Base-by-base conservation (phyloP, 2,329 filamentous ascomycete species). In the Tolypocladium nubicola region DNA sequence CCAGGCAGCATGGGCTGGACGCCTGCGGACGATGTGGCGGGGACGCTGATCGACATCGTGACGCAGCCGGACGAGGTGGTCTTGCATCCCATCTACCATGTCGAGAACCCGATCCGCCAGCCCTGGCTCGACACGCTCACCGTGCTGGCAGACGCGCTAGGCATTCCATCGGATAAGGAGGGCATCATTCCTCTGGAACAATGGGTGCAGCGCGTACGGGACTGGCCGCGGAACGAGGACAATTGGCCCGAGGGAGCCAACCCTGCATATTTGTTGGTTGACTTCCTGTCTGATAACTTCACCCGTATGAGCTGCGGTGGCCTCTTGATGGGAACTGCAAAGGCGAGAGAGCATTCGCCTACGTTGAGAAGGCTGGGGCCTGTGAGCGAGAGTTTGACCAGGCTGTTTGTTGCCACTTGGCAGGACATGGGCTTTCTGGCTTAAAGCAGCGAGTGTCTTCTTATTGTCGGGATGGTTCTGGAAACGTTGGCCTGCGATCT, bases 1-100 rank as follows among this genome's bases (percentile, higher is more conserved):
- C 47, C 66, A 0, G 77, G 76, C 0, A 41, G 56, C 2, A 55
- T 79, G 2, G 71, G 61, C 9, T 81, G 79, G 79, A 70, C 66
- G 0, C 76, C 78, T 0, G 77, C 79, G 4, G 68, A 80, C 21
- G 54, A 56, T 0, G 47, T 52, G 10, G 60, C 63, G 1, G 43
- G n/a, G 2, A 33, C 53, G 0, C 19, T 61, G 35, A 41, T 35
- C 8, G 61, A 63, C 13, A 14, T 62, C 2, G 23, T 63, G 0
- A n/a, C 41, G 30, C 21, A 13, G n/a, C 9, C 14, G 5, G 33
- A 52, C 4, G 23, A 26, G 1, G 21, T 40, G 13, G n/a, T 49
- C 4, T 33, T 41, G 9, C 45, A 60, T 45, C 37, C 58, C 1
- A 38, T 63, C 30, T 64, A 63, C 21, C 62, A 63, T 11, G 54